Percentiles rank a stretch among this genome's conserved stretches.
phyloP scores from a whole-genome alignment of 106 monocot genomes.

The Dendrobium officinale region DNA sequence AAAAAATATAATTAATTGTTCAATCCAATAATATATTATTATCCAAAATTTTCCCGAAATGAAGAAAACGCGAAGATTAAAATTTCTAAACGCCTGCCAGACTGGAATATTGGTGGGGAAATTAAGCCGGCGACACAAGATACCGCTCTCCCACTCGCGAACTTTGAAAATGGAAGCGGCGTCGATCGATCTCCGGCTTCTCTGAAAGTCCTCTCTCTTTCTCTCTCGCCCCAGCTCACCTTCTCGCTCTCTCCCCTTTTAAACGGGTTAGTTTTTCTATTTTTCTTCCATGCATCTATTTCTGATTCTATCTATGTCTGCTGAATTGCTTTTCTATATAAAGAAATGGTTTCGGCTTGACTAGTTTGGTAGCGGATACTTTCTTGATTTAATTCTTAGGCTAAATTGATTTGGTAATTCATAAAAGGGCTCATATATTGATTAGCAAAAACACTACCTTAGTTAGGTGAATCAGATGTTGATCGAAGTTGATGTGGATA shows the following conservation, averaged over 20 bases:
- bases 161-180: neutral
- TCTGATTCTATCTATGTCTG: neutral
- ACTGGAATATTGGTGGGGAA: neutral
- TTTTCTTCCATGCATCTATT: neutral
- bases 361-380: neutral
- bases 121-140: neutral
- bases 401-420: neutral
- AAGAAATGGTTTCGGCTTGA: neutral
- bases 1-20: too few species aligned
- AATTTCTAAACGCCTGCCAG: neutral
- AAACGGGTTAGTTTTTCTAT: neutral
- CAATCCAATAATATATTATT: too few species aligned
- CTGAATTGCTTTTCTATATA: neutral
- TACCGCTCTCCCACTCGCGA: neutral
- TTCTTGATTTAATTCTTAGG: neutral
- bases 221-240: neutral
- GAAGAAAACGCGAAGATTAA: neutral
- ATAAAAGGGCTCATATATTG: neutral
- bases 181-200: neutral
- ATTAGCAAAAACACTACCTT: neutral
- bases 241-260: neutral
- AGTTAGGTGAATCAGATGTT: neutral
- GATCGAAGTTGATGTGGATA: conserved; percentile 1
- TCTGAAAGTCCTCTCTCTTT: neutral
- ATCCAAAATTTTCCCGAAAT: too few species aligned